Percentiles rank a stretch among this genome's conserved stretches.
phyloP scores from a whole-genome alignment of 305 asterid species.

The Lippia alba region DNA sequence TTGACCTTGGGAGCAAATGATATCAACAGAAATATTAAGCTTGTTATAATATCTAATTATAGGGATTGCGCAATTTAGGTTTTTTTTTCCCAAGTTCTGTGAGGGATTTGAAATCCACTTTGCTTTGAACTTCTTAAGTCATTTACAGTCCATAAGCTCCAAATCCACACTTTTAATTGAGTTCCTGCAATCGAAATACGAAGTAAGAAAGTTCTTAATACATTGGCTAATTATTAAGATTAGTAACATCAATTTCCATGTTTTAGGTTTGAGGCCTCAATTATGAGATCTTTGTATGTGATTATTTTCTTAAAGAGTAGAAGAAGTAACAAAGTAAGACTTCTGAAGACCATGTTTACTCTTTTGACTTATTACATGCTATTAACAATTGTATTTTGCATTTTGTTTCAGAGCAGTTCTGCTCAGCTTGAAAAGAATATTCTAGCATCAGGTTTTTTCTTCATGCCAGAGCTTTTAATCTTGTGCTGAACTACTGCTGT shows the following conservation, averaged over 20 bases:
- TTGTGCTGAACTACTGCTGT: not conserved
- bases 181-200: not conserved
- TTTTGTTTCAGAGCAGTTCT: conserved; percentile 70
- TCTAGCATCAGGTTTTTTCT: conserved; percentile 73
- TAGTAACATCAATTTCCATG: not conserved
- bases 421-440: conserved; percentile 92
- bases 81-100: not conserved
- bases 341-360: conserved; percentile 8
- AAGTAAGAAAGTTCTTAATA: not conserved
- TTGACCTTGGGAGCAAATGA: not conserved
- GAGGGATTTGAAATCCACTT: not conserved
- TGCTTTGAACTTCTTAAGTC: not conserved
- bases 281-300: conserved; percentile 11
- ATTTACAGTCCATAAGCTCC: not conserved
- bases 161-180: not conserved
- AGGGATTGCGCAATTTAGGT: not conserved
- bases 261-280: conserved; percentile 20
- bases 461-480: conserved; percentile 25
- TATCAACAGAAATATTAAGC: not conserved
- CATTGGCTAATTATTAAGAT: not conserved
- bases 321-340: not conserved
- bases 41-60: not conserved
- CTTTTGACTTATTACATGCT: conserved; percentile 1
- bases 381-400: conserved; percentile 23
- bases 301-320: conserved; percentile 6